Evolutionary conservation across 2,329 filamentous ascomycete species (phyloP), one percentile per base, ranked within the genome.

Genomic region (Ceratocystis papillata): DNA sequence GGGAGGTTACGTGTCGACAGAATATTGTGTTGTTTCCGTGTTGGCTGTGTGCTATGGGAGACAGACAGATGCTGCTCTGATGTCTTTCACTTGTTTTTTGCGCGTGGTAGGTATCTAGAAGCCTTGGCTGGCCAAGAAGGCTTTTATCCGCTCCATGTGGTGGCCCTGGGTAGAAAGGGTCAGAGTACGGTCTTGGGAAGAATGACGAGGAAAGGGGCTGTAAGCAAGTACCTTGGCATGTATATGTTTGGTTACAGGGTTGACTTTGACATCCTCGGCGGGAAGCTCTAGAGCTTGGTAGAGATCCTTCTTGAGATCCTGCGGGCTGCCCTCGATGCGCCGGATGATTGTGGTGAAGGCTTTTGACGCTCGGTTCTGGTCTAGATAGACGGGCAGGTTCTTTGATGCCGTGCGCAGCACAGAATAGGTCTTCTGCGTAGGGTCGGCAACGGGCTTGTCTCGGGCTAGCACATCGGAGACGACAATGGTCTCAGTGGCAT

Each of bases 351-450:
- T 95, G 71, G 88, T 76, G 71, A 85, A 83, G 73, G 86, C 80
- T 70, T 89, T 94, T 15, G 64, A 65, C 90, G 89, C 64, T 90
- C 90, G 12, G 84, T 81, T 77, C 89, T 92, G 69, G 70, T 85
- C 79, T 17, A 85, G 79, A 77, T 97, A 99, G 57, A 97, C 82
- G 28, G 90, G 85, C 2, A 94, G 78, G 70, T 90, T 84, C 61
- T 85, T 83, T 46, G 83, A 86, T 1, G 80, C 77, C 2, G 90
- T 93, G 69, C 90, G 87, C 63, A 79, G 79, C 69, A 97, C 81
- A 71, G 86, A 81, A 78, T 91, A 96, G 10, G 83, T 81, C 28
- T 70, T 67, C 22, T 46, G 79, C 74, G 76, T 65, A 75, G 76
- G 64, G 71, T n/a, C 71, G 69, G 63, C 70, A 46, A 65, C 68